Evolutionary conservation across 257 asterid species (phyloP).

Genomic region (Forsythia viridissima): DNA sequence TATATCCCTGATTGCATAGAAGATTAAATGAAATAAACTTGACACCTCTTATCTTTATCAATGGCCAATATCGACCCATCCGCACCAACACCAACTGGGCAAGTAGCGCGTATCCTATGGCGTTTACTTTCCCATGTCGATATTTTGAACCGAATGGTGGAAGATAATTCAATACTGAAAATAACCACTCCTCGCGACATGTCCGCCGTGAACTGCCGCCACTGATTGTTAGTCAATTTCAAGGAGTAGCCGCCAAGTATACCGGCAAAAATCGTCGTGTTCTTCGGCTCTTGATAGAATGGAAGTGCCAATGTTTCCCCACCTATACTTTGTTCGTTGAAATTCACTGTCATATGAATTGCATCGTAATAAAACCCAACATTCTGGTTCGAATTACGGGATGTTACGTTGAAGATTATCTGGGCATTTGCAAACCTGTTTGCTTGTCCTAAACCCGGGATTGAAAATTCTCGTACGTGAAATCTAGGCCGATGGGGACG

Average conservation of each 20-base stretch:
- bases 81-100: constrained; percentile 75
- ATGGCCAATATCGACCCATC: constrained; percentile 61
- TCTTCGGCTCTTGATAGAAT: constrained; percentile 74
- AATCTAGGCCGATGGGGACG: constrained; percentile 95
- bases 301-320: constrained; percentile 43
- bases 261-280: constrained; percentile 57
- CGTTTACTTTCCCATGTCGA: constrained; percentile 77
- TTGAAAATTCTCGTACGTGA: constrained; percentile 57
- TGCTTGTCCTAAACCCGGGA: constrained; percentile 48
- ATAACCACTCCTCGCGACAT: constrained; percentile 49
- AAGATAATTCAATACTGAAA: constrained; percentile 59
- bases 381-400: constrained; percentile 65
- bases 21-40: constrained; percentile 63
- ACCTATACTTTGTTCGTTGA: constrained; percentile 54
- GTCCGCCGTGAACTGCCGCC: constrained; percentile 53
- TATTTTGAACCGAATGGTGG: constrained; percentile 68
- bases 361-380: constrained; percentile 69
- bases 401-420: constrained; percentile 59
- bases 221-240: constrained; percentile 37
- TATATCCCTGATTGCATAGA: not conserved
- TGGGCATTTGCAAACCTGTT: constrained; percentile 45
- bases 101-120: constrained; percentile 74
- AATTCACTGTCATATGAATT: constrained; percentile 48
- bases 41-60: constrained; percentile 59
- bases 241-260: constrained; percentile 52